Base-by-base conservation (phyloP, 345 rosid species). In the Eutrema heterophyllum region DNA sequence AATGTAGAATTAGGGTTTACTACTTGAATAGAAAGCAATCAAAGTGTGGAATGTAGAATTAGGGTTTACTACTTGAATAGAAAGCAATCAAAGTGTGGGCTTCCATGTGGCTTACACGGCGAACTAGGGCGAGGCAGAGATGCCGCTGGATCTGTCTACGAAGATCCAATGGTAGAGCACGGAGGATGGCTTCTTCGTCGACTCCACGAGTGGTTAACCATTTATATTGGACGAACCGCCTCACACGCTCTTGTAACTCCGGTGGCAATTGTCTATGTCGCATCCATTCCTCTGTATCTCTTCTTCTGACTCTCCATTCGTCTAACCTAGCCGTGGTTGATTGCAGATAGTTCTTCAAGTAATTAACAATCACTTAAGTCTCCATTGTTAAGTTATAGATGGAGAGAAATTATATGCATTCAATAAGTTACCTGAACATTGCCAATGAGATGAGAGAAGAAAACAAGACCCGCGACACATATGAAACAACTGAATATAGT, bases 261-360 rank as follows among this genome's bases (percentile, higher is more conserved):
- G 73, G 78, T 35, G 98, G 98, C 77, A 92, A 80, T 50, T 87
- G 98, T 5, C 98, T 86, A 64, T 90, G 98, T 79, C 91, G 86
- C 95, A 92, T 92, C 98, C 98, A 92, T 79, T 92, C 98, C 73
- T 92, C 98, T 7, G 96, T 90, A 67, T 92, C 98, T 79, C 91
- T 88, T 76, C 96, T 75, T 67, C 81, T 78, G 5, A 92, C 83
- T 75, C 96, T 90, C 97, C 98, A 92, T 70, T 92, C 98, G 43
- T 92, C 97, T 57, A 88, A 49, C 82, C 95, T 88, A 14, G 89
- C 89, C 16, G 89, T 78, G 36, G 95, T 82, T n/a, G 98, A 90
- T 92, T 88, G 88, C 76, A 92, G 83, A 76, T 88, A 90, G 44
- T 83, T 84, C 98, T 88, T 76, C 76, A 77, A 70, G 44, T 76